Base-by-base conservation (phyloP, 192 early-diverging fungal species). In the Mortierella antarctica region DNA sequence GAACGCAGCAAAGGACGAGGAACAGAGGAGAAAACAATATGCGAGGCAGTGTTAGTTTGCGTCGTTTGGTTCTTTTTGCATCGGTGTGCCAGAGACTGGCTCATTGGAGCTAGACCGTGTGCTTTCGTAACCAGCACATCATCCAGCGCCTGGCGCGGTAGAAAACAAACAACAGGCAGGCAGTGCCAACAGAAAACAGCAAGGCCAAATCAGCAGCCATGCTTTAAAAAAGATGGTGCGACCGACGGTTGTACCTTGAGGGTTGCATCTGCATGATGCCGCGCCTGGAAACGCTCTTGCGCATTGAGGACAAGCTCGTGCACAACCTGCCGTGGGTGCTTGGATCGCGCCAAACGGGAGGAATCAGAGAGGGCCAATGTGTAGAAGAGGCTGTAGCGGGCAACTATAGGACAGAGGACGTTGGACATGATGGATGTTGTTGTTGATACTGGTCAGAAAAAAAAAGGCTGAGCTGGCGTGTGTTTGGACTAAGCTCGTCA, bases 311-410 rank as follows among this genome's bases (percentile, higher is more conserved):
- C 54, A 15, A 66, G 56, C n/a, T 62, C 64, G 5, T 63, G 69
- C 20, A 62, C 70, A 0, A 20, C 44, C 46, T 71, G 57, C 1
- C 48, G 59, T 5, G 76, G 64, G 45, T 63, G 59, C 48, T 62
- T 71, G 9, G 76, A 65, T 44, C 31, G 69, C 7, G 68, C 57
- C 13, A 80, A 0, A 14, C 39, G 57, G 49, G 76, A 80, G 23
- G 76, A 72, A 62, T 80, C 76, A 48, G 70, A 71, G 31, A 67
- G 50, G 39, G 45, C 76, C 5, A 80, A 47, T 2, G 69, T 67
- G 56, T 71, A 80, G 47, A 80, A 80, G 45, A 80, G 69, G 69
- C 76, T 71, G 76, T 80, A 80, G 45, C 76, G 76, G 47, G 69
- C 68, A 44, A 71, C 64, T 17, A 80, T 65, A 8, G 76, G 76